Evolutionary conservation across 768 basidiomycete species (phyloP).

Genomic region (Boletus barrowsii): DNA sequence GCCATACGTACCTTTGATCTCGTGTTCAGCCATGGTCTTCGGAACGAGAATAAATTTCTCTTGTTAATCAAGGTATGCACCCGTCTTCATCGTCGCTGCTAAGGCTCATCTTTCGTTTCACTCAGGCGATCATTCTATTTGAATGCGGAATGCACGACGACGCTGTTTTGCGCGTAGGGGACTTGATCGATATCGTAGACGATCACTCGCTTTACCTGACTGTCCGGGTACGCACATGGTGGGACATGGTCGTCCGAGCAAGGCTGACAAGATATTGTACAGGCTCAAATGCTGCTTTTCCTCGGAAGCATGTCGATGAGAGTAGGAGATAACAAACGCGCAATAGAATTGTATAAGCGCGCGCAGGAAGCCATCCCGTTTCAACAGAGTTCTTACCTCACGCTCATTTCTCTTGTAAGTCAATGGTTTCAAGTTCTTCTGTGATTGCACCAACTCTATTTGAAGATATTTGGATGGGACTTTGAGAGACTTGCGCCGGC

Average conservation of each 20-base stretch:
- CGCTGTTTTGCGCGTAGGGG: no score
- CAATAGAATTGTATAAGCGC: no score
- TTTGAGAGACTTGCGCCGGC: conserved; percentile 3
- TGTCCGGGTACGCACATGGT: no score
- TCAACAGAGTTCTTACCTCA: no score
- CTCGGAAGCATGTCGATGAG: neutral
- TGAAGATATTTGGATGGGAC: conserved; percentile 13
- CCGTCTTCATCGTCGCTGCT: neutral
- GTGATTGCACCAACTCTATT: neutral
- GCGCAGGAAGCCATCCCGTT: no score
- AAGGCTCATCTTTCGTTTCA: neutral
- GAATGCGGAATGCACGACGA: neutral
- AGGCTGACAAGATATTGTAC: neutral
- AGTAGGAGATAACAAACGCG: no score
- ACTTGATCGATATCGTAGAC: no score
- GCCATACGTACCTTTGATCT: conserved; percentile 3
- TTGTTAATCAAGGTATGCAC: conserved; percentile 7
- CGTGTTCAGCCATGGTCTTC: neutral
- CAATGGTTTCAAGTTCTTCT: neutral
- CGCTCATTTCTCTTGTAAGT: no score
- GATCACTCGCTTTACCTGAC: no score
- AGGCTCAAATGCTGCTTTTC: neutral
- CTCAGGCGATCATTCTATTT: neutral
- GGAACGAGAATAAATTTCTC: neutral
- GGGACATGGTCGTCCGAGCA: neutral